Base-by-base conservation (phyloP, 208 protist species). In the Wallacemonas sp. region DNA sequence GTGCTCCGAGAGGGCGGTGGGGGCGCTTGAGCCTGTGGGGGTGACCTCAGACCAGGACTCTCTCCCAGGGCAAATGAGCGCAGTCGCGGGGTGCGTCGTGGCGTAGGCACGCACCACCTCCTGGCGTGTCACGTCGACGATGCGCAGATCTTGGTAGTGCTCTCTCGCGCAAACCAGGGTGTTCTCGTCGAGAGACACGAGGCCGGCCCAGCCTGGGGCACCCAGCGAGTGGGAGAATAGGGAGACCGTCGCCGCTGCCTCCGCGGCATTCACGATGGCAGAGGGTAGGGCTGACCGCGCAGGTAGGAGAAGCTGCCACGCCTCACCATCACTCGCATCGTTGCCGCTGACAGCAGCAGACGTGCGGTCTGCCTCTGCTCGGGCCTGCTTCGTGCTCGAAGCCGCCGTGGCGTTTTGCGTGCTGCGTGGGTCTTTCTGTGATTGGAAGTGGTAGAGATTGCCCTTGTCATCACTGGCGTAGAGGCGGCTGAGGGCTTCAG, bases 1-100 rank as follows among this genome's bases (percentile, higher is more conserved):
- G 46, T 79, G 53, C 15, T 67, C 55, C 45, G 45, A n/a, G 15
- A 47, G 15, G 42, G 42, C 55, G 21, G 59, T 34, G 2, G 44
- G 24, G n/a, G n/a, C 12, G 14, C 26, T 47, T 6, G 51, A 14
- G 26, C 6, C 36, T 5, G 51, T 24, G 14, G 8, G 2, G 28
- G 44, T 24, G 39, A 21, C 42, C 64, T 72, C 61, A 14, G 70
- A 19, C 12, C 66, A 56, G 1, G 62, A 56, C 33, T 72, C 33
- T 24, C 41, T 62, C 9, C 71, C 36, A 17, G 81, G 79, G 21
- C 49, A 44, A 46, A 75, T 49, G n/a, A 90, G 45, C 14, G 79
- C 84, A 8, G 88, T 91, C 8, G 88, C 74, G 11, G 76, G 31
- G 70, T 94, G 88, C 5, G 77, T 86, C 9, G 88, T 94, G 45